These are phyloP conservation scores for Aureobasidium sp. DNA, from an alignment of 2,329 filamentous ascomycete genomes.

Conservation along the genomic window DNA sequence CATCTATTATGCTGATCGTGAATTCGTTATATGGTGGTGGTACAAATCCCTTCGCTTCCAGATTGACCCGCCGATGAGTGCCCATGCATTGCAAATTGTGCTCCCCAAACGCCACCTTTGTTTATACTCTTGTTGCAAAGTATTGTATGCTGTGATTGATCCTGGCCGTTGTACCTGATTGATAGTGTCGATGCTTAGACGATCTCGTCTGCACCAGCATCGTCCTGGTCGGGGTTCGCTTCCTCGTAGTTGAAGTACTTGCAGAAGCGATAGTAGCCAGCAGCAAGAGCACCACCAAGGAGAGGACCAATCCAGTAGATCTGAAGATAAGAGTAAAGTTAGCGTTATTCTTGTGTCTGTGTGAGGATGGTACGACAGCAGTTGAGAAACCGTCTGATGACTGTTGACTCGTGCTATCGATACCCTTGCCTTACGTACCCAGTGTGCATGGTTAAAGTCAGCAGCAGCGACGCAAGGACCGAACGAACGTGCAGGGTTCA, in stretches of 20 bases:
- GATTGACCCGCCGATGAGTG: background rate
- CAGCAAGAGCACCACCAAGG: constrained; percentile 21
- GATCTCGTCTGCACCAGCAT: constrained; percentile 14
- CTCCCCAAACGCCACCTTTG: background rate
- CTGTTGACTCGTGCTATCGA: background rate
- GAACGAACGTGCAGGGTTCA: constrained; percentile 30
- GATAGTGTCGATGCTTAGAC: background rate
- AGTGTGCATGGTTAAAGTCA: constrained; percentile 26
- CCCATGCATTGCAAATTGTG: background rate
- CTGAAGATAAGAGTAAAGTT: background rate
- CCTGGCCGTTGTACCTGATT: background rate
- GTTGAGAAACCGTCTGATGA: too few relatives aligned
- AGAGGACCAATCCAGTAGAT: constrained; percentile 26
- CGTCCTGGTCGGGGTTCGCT: constrained; percentile 26
- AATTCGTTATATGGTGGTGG: background rate
- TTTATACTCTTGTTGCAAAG: background rate
- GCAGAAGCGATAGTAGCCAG: constrained; percentile 24
- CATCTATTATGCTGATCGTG: background rate
- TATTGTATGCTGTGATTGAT: background rate
- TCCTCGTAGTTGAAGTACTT: constrained; percentile 27
- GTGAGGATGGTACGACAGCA: too few relatives aligned
- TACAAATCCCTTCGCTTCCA: background rate
- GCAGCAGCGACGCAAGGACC: constrained; percentile 27
- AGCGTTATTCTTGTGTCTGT: background rate
- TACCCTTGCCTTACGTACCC: background rate